Evolutionary conservation across 2,329 filamentous ascomycete genomes (phyloP).

Genomic region (Epichloe coenophiala): DNA sequence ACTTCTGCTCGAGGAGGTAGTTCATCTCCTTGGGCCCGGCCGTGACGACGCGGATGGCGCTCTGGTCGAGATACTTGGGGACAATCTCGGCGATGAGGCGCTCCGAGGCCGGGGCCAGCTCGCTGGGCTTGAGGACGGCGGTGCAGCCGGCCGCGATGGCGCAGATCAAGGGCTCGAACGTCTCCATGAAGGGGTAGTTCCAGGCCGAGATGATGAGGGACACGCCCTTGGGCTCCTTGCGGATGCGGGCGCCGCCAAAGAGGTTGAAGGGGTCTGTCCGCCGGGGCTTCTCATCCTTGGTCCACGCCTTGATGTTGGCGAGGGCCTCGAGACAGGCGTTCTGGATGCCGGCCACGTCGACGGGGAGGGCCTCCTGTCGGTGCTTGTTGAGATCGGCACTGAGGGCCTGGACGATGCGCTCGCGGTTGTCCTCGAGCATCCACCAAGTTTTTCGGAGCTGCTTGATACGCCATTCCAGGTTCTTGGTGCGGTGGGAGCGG

Average conservation of each 20-base stretch:
- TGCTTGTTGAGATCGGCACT: slow-evolving; percentile 22
- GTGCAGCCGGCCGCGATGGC: slow-evolving; percentile 29
- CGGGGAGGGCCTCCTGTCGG: slow-evolving; percentile 17
- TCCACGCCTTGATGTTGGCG: slow-evolving; percentile 25
- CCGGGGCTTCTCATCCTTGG: slow-evolving; percentile 19
- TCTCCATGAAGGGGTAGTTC: slow-evolving; percentile 30
- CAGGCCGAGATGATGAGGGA: slow-evolving; percentile 31
- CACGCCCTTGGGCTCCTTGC: slow-evolving; percentile 30
- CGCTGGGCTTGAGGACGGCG: slow-evolving; percentile 30
- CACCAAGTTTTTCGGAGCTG: slow-evolving; percentile 28
- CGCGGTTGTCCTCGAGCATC: slow-evolving; percentile 26
- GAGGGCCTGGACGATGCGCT: slow-evolving; percentile 18
- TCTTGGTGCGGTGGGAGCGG: slow-evolving; percentile 17
- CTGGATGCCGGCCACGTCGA: slow-evolving; percentile 19
- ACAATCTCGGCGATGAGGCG: slow-evolving; percentile 25
- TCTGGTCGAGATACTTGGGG: slow-evolving; percentile 26
- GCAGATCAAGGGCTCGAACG: slow-evolving; percentile 25
- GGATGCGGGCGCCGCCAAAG: slow-evolving; percentile 19
- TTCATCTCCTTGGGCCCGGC: slow-evolving; percentile 24
- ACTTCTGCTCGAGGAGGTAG: slow-evolving; percentile 22
- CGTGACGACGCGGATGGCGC: slow-evolving; percentile 21
- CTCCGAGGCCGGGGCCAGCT: slow-evolving; percentile 21
- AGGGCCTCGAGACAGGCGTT: slow-evolving; percentile 23
- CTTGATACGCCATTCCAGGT: slow-evolving; percentile 24
- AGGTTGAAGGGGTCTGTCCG: slow-evolving; percentile 16